phyloP scores from a whole-genome alignment of 1,284 basidiomycete species.

The Entoloma clypeatum region DNA sequence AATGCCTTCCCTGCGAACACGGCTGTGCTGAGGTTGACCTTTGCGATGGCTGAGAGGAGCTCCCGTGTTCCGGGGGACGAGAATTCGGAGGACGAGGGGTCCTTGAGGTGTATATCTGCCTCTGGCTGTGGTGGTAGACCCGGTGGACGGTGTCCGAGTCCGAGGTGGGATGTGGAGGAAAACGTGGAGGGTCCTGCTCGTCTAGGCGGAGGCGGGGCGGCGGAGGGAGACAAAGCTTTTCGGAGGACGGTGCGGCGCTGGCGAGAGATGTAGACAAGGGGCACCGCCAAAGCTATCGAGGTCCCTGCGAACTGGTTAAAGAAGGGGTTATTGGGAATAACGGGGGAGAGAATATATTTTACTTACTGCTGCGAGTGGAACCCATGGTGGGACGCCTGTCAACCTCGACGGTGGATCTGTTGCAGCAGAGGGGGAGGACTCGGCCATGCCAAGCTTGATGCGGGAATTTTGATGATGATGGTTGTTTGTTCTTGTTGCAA shows the following conservation, averaged over 20 bases:
- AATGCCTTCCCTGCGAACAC: constrained; percentile 38
- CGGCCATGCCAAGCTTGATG: too few species aligned
- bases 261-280: constrained; percentile 30
- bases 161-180: too few species aligned
- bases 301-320: constrained; percentile 31
- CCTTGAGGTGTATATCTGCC: too few species aligned
- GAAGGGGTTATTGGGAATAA: neutral
- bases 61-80: constrained; percentile 26
- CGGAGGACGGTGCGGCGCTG: constrained; percentile 21
- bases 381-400: constrained; percentile 26
- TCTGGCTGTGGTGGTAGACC: constrained; percentile 2
- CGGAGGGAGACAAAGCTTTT: constrained; percentile 19
- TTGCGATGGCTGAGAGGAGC: constrained; percentile 32
- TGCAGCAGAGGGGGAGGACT: too few species aligned
- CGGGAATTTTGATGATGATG: too few species aligned
- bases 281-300: constrained; percentile 31
- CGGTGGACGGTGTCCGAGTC: neutral
- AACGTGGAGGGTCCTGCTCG: neutral
- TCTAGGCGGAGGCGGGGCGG: constrained; percentile 18
- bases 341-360: neutral
- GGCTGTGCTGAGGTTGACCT: constrained; percentile 30
- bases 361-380: constrained; percentile 30
- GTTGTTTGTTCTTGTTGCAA: too few species aligned
- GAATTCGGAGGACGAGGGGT: constrained; percentile 20
- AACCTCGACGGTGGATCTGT: too few species aligned